Percentiles rank a stretch among this genome's conserved stretches.
Conservation (phyloP, 257 asterid species). For the Lavandula angustifolia region DNA sequence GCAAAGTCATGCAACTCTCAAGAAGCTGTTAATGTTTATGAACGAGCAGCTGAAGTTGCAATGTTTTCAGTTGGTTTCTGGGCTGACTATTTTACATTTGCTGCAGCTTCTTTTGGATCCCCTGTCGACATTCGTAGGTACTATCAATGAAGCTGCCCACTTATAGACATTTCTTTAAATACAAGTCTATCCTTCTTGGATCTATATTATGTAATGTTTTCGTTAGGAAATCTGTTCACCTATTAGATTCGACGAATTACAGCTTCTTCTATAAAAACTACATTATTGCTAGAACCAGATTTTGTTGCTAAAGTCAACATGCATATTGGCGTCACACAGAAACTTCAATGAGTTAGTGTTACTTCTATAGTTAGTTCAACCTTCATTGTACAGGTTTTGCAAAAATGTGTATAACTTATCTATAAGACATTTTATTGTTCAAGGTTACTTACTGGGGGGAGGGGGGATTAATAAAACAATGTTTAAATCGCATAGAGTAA, state of each 20-base stretch:
- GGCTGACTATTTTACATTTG: slow-evolving; percentile 77
- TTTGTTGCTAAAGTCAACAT: neutral
- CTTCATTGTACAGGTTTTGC: neutral
- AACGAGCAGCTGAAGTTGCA: slow-evolving; percentile 53
- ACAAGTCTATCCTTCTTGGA: slow-evolving; percentile 17
- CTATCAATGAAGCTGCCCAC: slow-evolving; percentile 30
- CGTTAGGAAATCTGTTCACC: slow-evolving; percentile 3
- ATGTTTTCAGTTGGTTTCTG: slow-evolving; percentile 81
- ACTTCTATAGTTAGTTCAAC: neutral
- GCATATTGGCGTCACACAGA: neutral
- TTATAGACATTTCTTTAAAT: slow-evolving; percentile 10
- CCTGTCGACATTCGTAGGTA: slow-evolving; percentile 84
- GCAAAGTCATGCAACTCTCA: slow-evolving; percentile 56
- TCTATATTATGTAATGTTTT: slow-evolving; percentile 7
- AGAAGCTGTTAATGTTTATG: slow-evolving; percentile 73
- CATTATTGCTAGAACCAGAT: slow-evolving; percentile 10
- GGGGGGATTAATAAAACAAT: slow-evolving; percentile 6
- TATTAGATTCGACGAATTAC: neutral
- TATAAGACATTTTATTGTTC: neutral
- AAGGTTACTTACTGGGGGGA: neutral
- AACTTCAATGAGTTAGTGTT: neutral
- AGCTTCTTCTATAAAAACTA: slow-evolving; percentile 2
- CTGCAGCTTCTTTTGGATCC: slow-evolving; percentile 53
- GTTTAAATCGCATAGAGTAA: slow-evolving; percentile 5
- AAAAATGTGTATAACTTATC: neutral